phyloP scores from a whole-genome alignment of 345 rosid genomes.

The Eucalyptus pauciflora region DNA sequence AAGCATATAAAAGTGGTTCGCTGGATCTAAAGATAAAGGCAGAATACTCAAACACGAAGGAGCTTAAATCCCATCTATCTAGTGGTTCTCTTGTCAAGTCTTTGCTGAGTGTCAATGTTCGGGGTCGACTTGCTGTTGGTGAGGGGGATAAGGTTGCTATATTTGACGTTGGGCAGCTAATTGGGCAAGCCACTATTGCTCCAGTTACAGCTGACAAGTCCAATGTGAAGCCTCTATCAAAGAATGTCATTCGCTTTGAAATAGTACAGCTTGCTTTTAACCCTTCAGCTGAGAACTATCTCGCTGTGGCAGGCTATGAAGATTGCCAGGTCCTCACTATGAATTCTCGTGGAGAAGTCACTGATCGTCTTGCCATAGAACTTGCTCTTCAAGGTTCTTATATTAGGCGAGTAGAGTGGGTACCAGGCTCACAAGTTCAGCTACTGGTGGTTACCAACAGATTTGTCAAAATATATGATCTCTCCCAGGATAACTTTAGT shows the following conservation, averaged over 20 bases:
- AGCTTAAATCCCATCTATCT: slow-evolving; percentile 75
- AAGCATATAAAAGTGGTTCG: slow-evolving; percentile 98
- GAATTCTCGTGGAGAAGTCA: slow-evolving; percentile 94
- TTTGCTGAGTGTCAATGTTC: slow-evolving; percentile 79
- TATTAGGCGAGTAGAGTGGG: slow-evolving; percentile 86
- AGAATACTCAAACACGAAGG: slow-evolving; percentile 90
- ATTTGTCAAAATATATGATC: slow-evolving; percentile 92
- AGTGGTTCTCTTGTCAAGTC: slow-evolving; percentile 92
- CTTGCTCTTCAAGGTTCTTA: slow-evolving; percentile 96
- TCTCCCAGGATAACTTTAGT: slow-evolving; percentile 92
- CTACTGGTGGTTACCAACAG: slow-evolving; percentile 81
- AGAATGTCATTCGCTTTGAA: slow-evolving; percentile 92
- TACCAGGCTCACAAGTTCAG: slow-evolving; percentile 93
- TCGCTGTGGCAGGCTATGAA: slow-evolving; percentile 96
- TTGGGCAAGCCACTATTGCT: slow-evolving; percentile 83
- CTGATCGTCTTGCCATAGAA: slow-evolving; percentile 92
- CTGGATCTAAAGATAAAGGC: slow-evolving; percentile 93
- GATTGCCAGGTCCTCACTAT: slow-evolving; percentile 91
- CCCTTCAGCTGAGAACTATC: slow-evolving; percentile 75
- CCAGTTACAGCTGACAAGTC: slow-evolving; percentile 95
- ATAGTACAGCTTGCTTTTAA: slow-evolving; percentile 88
- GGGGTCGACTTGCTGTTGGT: slow-evolving; percentile 99
- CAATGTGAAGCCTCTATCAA: slow-evolving; percentile 90
- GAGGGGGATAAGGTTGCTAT: slow-evolving; percentile 99
- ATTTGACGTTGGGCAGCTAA: slow-evolving; percentile 86